Evolutionary conservation across 768 basidiomycete genomes (phyloP).

Genomic region (Rhizopogon vinicolor): DNA sequence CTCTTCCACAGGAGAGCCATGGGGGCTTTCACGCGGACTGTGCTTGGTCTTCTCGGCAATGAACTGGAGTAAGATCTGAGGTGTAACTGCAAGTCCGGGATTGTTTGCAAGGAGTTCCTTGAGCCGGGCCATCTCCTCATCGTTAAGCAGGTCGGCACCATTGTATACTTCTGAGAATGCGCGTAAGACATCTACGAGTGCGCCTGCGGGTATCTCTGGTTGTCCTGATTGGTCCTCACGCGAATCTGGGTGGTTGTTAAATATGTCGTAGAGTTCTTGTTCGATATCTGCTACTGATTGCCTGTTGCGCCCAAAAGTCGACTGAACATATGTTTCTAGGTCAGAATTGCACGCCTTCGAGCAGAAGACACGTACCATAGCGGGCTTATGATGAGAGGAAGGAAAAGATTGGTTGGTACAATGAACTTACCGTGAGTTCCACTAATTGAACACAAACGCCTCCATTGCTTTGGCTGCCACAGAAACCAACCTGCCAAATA

Average conservation of each 20-base stretch:
- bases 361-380: neutral
- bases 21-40: constrained; percentile 30
- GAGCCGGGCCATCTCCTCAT: constrained; percentile 59
- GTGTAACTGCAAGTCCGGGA: constrained; percentile 65
- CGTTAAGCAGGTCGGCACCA: constrained; percentile 58
- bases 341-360: neutral
- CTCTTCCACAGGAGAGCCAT: constrained; percentile 29
- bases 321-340: constrained; percentile 11
- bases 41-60: constrained; percentile 57
- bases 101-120: constrained; percentile 51
- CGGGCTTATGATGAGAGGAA: neutral
- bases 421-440: constrained; percentile 2
- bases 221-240: constrained; percentile 55
- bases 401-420: neutral
- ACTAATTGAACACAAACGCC: neutral
- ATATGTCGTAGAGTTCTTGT: constrained; percentile 61
- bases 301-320: constrained; percentile 52
- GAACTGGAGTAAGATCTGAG: constrained; percentile 57
- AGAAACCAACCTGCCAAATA: constrained; percentile 10
- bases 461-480: constrained; percentile 8
- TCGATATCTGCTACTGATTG: constrained; percentile 72
- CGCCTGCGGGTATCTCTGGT: constrained; percentile 63
- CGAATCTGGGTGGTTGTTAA: constrained; percentile 58
- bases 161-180: constrained; percentile 57
- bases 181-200: constrained; percentile 66